Evolutionary conservation across 305 asterid species (phyloP).

Genomic region (Nicotiana rustica): DNA sequence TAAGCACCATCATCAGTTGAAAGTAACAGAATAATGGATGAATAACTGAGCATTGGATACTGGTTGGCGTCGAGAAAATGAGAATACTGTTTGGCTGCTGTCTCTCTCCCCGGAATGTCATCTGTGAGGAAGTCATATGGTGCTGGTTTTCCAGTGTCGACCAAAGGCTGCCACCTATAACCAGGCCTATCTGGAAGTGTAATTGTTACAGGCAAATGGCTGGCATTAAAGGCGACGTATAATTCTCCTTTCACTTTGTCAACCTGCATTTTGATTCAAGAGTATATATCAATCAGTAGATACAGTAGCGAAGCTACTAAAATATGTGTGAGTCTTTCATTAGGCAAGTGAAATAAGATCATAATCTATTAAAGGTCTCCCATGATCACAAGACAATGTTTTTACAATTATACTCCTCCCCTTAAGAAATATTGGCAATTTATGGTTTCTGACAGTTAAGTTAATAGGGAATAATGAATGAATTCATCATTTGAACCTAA

Average conservation of each 20-base stretch:
- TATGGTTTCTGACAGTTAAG: background rate
- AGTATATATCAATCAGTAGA: background rate
- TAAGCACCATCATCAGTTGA: constrained; percentile 46
- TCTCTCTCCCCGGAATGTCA: constrained; percentile 58
- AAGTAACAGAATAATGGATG: constrained; percentile 76
- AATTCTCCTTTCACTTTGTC: constrained; percentile 86
- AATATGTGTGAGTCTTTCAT: background rate
- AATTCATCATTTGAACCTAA: background rate
- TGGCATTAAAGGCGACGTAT: constrained; percentile 80
- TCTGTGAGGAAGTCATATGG: constrained; percentile 76
- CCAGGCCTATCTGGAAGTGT: constrained; percentile 83
- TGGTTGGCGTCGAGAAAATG: constrained; percentile 85
- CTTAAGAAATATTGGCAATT: background rate
- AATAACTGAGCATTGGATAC: constrained; percentile 94
- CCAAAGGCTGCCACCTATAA: constrained; percentile 85
- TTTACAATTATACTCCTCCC: background rate
- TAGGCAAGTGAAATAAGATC: background rate
- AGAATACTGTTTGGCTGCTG: constrained; percentile 65
- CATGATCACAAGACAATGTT: background rate
- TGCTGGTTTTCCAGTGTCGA: constrained; percentile 83
- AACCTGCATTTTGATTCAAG: constrained; percentile 49
- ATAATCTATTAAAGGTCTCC: background rate
- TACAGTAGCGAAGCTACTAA: background rate
- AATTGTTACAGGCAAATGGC: constrained; percentile 73
- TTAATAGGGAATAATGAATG: background rate